Conservation (phyloP, 371 early-diverging fungal species). For the Mucor piriformis region DNA sequence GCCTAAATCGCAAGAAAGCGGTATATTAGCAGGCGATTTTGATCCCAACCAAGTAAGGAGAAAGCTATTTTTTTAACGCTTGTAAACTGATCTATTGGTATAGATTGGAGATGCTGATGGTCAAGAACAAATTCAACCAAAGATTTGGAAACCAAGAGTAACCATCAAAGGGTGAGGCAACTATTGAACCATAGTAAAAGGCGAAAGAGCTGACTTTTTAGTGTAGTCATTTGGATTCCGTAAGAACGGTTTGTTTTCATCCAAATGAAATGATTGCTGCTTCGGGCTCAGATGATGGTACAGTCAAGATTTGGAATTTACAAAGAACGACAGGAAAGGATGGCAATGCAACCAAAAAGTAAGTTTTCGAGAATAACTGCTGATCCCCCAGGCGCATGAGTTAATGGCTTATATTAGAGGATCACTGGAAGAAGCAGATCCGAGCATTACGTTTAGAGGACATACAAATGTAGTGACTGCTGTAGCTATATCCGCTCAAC, state of each 20-base stretch:
- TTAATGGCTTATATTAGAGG: too few species aligned
- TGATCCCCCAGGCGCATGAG: too few species aligned
- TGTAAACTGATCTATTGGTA: too few species aligned
- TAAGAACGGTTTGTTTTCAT: conserved; percentile 75
- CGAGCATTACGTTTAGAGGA: conserved; percentile 79
- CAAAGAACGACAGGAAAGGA: conserved; percentile 44
- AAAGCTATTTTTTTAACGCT: neutral
- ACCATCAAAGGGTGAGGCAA: conserved; percentile 59
- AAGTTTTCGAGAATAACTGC: too few species aligned
- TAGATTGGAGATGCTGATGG: conserved; percentile 32
- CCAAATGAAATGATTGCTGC: conserved; percentile 62
- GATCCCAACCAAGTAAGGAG: conserved; percentile 39
- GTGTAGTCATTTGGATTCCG: conserved; percentile 81
- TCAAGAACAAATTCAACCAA: conserved; percentile 31
- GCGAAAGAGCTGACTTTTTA: neutral
- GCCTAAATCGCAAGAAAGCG: conserved; percentile 34
- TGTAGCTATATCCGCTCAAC: conserved; percentile 65
- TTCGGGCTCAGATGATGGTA: conserved; percentile 85
- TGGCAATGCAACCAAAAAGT: conserved; percentile 43
- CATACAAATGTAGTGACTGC: conserved; percentile 75
- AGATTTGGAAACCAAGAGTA: conserved; percentile 64
- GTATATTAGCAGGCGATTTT: conserved; percentile 33
- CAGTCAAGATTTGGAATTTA: conserved; percentile 80
- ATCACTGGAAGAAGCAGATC: conserved; percentile 65
- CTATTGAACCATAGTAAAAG: neutral